phyloP scores from a whole-genome alignment of 441 rosid species.

The Manihot esculenta region DNA sequence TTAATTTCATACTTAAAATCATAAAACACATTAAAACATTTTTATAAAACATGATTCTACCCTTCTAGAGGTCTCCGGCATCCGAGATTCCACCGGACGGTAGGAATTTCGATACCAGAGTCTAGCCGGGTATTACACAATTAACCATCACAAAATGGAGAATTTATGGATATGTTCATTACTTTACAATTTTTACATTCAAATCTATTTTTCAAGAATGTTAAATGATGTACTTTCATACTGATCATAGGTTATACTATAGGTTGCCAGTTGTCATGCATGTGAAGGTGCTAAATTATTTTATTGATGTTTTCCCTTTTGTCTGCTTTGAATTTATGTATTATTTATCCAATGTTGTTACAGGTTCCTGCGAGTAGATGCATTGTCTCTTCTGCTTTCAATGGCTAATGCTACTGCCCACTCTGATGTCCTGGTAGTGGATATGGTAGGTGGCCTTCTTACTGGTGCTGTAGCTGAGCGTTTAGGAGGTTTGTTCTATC shows the following conservation, averaged over 20 bases:
- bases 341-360: conserved; percentile 20
- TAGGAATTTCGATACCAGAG: no score
- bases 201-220: neutral
- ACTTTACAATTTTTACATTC: neutral
- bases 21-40: no score
- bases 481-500: conserved; percentile 59
- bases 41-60: no score
- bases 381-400: conserved; percentile 75
- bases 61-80: no score
- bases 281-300: neutral
- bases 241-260: neutral
- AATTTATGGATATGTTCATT: neutral
- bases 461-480: conserved; percentile 95
- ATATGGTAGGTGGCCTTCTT: conserved; percentile 90
- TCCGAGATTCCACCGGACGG: no score
- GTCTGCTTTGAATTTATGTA: neutral
- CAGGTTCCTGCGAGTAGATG: conserved; percentile 80
- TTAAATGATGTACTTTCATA: neutral
- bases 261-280: neutral
- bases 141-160: neutral
- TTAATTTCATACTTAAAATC: no score
- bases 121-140: no score
- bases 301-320: neutral
- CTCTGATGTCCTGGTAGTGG: conserved; percentile 75
- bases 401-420: conserved; percentile 76